Conservation (phyloP, 2,329 filamentous ascomycete genomes). For the Aureobasidium melanogenum region DNA sequence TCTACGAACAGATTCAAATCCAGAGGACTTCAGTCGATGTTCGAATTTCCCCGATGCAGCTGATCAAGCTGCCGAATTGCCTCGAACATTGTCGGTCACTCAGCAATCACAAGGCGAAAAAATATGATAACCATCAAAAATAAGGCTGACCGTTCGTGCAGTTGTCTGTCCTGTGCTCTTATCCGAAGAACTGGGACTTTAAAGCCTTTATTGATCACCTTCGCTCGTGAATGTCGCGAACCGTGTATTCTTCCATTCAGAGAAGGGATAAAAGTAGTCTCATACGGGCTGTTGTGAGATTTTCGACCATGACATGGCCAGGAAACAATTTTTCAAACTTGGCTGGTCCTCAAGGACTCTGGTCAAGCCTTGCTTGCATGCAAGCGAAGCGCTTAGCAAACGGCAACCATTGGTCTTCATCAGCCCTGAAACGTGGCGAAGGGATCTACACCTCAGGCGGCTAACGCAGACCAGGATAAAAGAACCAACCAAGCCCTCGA, state of each 20-base stretch:
- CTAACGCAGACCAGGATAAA: background rate
- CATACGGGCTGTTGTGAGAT: background rate
- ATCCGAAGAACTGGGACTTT: background rate
- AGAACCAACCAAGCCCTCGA: background rate
- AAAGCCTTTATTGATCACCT: background rate
- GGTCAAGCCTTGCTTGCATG: background rate
- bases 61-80: too few relatives aligned
- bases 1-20: too few relatives aligned
- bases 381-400: background rate
- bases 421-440: background rate
- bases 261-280: background rate
- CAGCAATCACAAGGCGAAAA: background rate
- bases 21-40: too few relatives aligned
- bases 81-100: background rate
- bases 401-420: background rate
- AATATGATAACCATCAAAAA: background rate
- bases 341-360: background rate
- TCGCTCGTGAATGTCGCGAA: background rate
- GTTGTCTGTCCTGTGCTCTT: background rate
- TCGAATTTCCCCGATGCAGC: too few relatives aligned
- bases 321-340: background rate
- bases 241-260: background rate
- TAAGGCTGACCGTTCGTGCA: background rate
- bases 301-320: background rate
- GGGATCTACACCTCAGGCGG: constrained; percentile 1